These are phyloP conservation scores for Epichloe typhina DNA, from an alignment of 2,329 filamentous ascomycete species.

Conservation along the genomic window DNA sequence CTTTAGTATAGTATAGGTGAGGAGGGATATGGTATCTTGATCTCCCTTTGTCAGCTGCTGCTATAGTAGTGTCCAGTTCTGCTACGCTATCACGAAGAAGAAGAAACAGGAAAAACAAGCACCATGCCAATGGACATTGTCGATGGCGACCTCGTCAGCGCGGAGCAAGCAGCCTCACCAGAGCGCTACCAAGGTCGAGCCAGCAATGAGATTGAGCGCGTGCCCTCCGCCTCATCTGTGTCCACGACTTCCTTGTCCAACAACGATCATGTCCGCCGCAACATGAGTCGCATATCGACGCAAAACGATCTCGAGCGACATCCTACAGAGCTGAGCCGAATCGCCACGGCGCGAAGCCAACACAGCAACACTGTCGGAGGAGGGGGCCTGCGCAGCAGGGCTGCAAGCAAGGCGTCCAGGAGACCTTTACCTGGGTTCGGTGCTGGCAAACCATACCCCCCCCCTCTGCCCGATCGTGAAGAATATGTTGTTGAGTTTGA, in stretches of 20 bases:
- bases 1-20: neutral
- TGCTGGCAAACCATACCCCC: conserved; percentile 61
- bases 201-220: conserved; percentile 46
- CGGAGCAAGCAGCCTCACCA: conserved; percentile 42
- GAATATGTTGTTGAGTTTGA: conserved; percentile 79
- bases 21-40: too few relatives aligned
- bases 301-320: conserved; percentile 56
- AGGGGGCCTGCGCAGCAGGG: conserved; percentile 22
- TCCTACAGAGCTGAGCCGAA: conserved; percentile 55
- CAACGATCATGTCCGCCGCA: conserved; percentile 20
- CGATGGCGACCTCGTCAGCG: conserved; percentile 38
- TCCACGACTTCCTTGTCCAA: conserved; percentile 36
- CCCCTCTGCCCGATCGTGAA: conserved; percentile 54
- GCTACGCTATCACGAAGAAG: neutral
- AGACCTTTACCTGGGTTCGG: conserved; percentile 57
- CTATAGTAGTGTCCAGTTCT: neutral
- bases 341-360: conserved; percentile 57
- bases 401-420: conserved; percentile 32
- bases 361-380: conserved; percentile 66
- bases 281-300: conserved; percentile 50
- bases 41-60: too few relatives aligned
- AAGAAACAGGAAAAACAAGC: neutral
- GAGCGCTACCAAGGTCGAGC: conserved; percentile 24
- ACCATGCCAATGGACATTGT: conserved; percentile 34
- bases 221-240: conserved; percentile 38